phyloP scores from a whole-genome alignment of 805 yeast species.

The Blastobotrys americana region DNA sequence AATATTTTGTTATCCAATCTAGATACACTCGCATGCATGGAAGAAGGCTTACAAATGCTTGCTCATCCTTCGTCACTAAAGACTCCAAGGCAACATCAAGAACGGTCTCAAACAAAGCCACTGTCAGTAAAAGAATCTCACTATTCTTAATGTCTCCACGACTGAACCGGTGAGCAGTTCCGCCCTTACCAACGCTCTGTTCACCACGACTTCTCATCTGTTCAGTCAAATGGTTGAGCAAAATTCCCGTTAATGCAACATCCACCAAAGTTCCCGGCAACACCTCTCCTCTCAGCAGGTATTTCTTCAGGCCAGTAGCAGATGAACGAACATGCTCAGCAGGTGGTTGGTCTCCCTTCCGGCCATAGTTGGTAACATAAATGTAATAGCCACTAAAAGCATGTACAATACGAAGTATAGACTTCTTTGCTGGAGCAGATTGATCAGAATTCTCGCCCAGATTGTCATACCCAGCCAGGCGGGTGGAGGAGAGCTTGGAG shows the following conservation, averaged over 20 bases:
- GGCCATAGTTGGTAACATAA: neutral
- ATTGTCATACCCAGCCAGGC: neutral
- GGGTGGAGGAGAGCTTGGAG: neutral
- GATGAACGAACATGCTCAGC: neutral
- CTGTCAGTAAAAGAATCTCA: neutral
- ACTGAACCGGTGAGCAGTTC: neutral
- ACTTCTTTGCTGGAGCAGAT: neutral
- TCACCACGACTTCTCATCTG: neutral
- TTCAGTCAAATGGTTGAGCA: neutral
- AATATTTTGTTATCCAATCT: conserved; percentile 10
- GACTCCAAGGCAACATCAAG: neutral
- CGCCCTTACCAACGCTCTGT: no score
- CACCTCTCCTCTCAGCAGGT: neutral
- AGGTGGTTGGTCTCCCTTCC: neutral
- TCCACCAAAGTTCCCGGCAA: neutral
- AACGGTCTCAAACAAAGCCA: conserved; percentile 3
- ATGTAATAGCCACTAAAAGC: neutral
- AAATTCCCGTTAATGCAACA: neutral
- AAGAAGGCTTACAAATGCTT: neutral
- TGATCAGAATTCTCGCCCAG: neutral
- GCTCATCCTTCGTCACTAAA: neutral
- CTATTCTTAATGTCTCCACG: neutral
- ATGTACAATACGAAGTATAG: neutral
- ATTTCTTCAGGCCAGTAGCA: neutral
- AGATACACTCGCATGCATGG: conserved; percentile 8